Evolutionary conservation across 2,329 filamentous ascomycete genomes (phyloP), one percentile per base, ranked within the genome.

Genomic region (Venturia effusa): DNA sequence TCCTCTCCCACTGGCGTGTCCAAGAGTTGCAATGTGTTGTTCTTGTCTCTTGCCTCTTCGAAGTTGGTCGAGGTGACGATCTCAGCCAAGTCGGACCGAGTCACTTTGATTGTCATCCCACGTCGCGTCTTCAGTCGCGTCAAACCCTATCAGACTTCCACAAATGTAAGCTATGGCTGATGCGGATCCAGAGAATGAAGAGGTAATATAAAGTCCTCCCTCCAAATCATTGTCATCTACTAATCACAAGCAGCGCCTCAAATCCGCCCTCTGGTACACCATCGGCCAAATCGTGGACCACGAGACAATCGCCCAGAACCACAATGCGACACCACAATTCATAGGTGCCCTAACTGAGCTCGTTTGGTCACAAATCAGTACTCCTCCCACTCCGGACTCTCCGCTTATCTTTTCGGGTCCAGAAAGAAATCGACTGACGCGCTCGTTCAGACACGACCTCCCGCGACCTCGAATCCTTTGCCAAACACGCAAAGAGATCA

Each of bases 331-430:
- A 34, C 73, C 74, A 3, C 71, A 74, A 61, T 77, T 75, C 67
- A 77, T 76, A 62, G 74, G 70, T 34, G 84, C 88, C 0, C 75
- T 95, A 71, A 94, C 90, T 0, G 92, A 96, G 74, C 84, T 96
- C 74, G 88, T 93, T 8, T 96, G 90, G 86, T 83, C 86, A 1
- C 92, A 96, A 69, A 88, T 96, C 61, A 89, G 91, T 93, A 80
- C 59, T 8, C 76, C 68, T n/a, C 17, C 15, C 43, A n/a, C 15
- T 4, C 17, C 43, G 27, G n/a, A 41, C 24, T 55, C 7, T 34
- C 39, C 27, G 22, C 4, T 27, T 13, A 34, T 39, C 19, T 41
- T 34, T 7, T 22, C 7, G 59, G 30, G n/a, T n/a, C n/a, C n/a
- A n/a, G 43, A 48, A 32, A 51, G 34, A 30, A 40, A 34, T 45